Percentiles rank a stretch among this genome's conserved stretches.
These are phyloP conservation scores for Isochrysis galbana DNA, from an alignment of 78 protist species.

Conservation along the genomic window DNA sequence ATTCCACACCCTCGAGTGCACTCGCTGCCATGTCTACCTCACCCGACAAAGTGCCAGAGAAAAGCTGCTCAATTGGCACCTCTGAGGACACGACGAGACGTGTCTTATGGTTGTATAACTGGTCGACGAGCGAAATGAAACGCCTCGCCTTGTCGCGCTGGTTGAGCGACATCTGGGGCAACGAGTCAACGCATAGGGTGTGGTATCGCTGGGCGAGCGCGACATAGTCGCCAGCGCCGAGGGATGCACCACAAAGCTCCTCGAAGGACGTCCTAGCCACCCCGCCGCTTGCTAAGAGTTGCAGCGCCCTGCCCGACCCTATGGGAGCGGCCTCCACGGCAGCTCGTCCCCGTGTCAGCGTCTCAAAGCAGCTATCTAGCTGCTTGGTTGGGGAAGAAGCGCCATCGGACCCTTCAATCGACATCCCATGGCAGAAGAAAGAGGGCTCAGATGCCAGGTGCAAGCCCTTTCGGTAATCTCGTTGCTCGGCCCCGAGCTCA, in stretches of 20 bases:
- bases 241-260: slow-evolving; percentile 68
- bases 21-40: slow-evolving; percentile 7
- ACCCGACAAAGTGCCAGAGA: slow-evolving; percentile 38
- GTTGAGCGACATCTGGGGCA: slow-evolving; percentile 65
- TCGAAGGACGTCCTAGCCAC: slow-evolving; percentile 64
- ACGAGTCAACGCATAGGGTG: slow-evolving; percentile 59
- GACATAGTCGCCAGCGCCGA: slow-evolving; percentile 82
- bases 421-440: not conserved
- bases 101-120: slow-evolving; percentile 73
- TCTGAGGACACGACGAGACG: not conserved
- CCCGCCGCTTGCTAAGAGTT: not conserved
- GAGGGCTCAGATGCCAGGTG: not conserved
- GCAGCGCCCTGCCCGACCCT: not conserved
- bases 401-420: not conserved
- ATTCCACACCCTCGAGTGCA: slow-evolving; percentile 3
- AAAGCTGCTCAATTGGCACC: not conserved
- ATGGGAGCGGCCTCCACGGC: not conserved
- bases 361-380: not conserved
- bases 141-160: slow-evolving; percentile 78
- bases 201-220: slow-evolving; percentile 66
- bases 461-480: not conserved
- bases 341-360: not conserved
- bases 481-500: not conserved
- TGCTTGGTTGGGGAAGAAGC: not conserved
- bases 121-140: slow-evolving; percentile 82